Base-by-base conservation (phyloP, 2,329 filamentous ascomycete species). In the Aspergillus ochraceus region DNA sequence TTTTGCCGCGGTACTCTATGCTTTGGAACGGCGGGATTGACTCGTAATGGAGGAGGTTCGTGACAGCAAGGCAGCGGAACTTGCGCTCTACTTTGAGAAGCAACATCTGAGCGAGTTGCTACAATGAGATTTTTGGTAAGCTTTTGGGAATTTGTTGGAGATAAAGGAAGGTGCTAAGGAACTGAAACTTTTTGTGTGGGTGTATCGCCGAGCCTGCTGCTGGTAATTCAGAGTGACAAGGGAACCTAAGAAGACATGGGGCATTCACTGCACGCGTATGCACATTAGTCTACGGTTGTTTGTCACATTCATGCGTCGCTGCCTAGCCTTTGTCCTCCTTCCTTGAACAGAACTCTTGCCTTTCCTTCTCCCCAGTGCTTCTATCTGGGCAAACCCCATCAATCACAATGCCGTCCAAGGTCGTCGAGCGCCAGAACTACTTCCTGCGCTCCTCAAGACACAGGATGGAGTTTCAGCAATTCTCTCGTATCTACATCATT, bases 81-180 rank as follows among this genome's bases (percentile, higher is more conserved):
- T 60, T 57, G 14, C 45, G 49, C 55, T 60, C 49, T 6, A 60
- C 54, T 54, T 60, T 50, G 19, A 60, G 42, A 29, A 52, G 10
- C 19, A 53, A 11, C 49, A 52, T 55, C 11, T 24, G 4, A 30
- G n/a, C 12, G 11, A 24, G 20, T 30, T 39, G 36, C 6, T 22
- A 22, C 2, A 22, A 22, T 22, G 3, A 22, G 14, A 6, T 1
- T 39, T 39, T 5, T 14, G 36, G 36, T 39, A 39, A 14, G 5
- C 2, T 36, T 36, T 36, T 8, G 3, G 30, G 8, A 8, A 14
- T 12, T 14, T 36, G 17, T 12, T 36, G 11, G 11, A 12, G 32
- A 14, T 36, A 2, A 36, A 14, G 14, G 11, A 36, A 36, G 14
- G 2, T 5, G 32, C 10, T 5, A 36, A 17, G 14, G 14, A 17